These are phyloP conservation scores for Senecio squalidus DNA, from an alignment of 140 eudicot species.

Conservation along the genomic window DNA sequence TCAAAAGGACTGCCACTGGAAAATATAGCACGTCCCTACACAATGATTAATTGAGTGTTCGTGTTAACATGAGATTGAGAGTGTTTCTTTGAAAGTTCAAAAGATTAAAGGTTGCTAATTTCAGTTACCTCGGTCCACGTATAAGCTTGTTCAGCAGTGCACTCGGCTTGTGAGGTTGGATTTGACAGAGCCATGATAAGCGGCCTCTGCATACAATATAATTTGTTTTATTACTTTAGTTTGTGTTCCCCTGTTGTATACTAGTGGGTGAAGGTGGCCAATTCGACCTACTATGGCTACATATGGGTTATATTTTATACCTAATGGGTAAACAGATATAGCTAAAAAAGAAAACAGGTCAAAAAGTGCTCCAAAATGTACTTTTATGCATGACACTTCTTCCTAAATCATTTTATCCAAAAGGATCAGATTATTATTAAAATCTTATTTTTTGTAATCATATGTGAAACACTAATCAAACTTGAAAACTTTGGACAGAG, in stretches of 20 bases:
- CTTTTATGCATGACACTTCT: background rate
- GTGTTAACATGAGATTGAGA: background rate
- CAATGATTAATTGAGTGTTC: constrained; percentile 2
- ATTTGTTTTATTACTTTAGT: background rate
- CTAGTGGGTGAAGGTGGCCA: background rate
- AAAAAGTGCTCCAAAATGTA: too few relatives aligned
- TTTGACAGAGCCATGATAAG: constrained; percentile 94
- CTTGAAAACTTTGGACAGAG: background rate
- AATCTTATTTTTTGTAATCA: background rate
- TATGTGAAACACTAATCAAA: background rate
- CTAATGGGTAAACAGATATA: background rate
- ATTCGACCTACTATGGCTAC: background rate
- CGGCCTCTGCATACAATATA: constrained; percentile 58
- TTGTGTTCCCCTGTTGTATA: background rate
- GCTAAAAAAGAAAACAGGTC: background rate
- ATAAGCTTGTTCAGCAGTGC: constrained; percentile 97
- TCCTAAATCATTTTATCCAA: background rate
- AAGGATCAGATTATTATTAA: too few relatives aligned
- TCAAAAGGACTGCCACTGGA: constrained; percentile 97
- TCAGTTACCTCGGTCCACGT: constrained; percentile 73
- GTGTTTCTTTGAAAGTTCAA: background rate
- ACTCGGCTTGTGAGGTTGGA: constrained; percentile 95
- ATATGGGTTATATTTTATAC: background rate
- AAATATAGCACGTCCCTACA: constrained; percentile 83
- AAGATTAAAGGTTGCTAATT: background rate